phyloP scores from a whole-genome alignment of 108 stramenopile species.

The Cyclotella baltica region DNA sequence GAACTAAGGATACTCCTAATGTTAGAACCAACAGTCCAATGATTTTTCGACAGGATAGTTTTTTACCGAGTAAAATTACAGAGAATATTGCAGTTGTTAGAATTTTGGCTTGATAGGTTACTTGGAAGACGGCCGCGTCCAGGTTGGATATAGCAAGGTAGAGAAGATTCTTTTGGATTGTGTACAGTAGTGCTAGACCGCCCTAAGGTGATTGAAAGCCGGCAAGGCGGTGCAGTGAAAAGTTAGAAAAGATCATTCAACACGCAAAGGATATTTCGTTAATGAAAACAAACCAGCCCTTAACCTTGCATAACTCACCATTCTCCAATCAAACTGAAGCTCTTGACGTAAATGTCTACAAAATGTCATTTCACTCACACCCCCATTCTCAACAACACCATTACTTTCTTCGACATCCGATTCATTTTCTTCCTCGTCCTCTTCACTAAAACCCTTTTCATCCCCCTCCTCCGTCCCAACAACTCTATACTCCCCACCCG shows the following conservation, averaged over 20 bases:
- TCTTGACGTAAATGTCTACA: conserved; percentile 30
- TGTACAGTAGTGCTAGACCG: conserved; percentile 91
- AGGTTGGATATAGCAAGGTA: conserved; percentile 96
- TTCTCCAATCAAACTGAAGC: conserved; percentile 54
- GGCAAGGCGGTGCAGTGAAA: not conserved
- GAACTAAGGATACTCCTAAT: conserved; percentile 93
- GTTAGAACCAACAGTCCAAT: conserved; percentile 86
- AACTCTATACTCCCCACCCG: conserved; percentile 31
- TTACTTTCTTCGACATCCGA: not conserved
- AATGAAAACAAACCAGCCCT: no score
- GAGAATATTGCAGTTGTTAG: conserved; percentile 97
- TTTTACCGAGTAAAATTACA: conserved; percentile 81
- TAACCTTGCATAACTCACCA: no score
- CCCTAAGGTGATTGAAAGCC: conserved; percentile 10
- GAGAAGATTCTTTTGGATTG: conserved; percentile 97
- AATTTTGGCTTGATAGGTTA: conserved; percentile 98
- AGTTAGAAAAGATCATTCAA: not conserved
- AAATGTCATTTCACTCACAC: conserved; percentile 15
- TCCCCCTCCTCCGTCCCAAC: conserved; percentile 10
- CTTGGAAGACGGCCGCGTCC: conserved; percentile 97
- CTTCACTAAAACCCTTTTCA: conserved; percentile 7
- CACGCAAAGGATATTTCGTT: no score
- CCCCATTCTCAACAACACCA: not conserved
- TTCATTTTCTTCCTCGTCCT: conserved; percentile 3
- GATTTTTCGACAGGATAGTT: conserved; percentile 75